Percentiles rank a stretch among this genome's conserved stretches.
Conservation (phyloP, 202 grass and related monocot species). For the Saccharum hybrid region DNA sequence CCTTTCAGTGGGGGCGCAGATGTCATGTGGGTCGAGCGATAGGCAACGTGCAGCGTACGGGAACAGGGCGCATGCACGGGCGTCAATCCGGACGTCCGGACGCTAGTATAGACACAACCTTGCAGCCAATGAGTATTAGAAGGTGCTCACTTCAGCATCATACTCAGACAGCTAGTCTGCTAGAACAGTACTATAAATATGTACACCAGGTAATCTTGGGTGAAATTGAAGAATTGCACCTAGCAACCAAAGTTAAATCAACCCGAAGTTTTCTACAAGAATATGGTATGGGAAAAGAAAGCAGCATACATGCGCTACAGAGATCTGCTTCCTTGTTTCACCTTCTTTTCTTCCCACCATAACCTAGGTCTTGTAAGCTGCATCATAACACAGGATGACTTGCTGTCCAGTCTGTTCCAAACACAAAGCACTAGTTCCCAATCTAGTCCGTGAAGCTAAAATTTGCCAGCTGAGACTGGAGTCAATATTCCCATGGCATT, state of each 20-base stretch:
- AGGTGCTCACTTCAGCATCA: slow-evolving; percentile 2
- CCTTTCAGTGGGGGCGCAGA: too few relatives aligned
- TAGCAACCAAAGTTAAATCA: not conserved
- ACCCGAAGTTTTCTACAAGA: not conserved
- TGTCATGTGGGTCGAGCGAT: too few relatives aligned
- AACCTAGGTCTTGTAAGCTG: too few relatives aligned
- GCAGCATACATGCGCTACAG: not conserved
- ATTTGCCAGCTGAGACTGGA: not conserved
- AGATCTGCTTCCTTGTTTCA: slow-evolving; percentile 1
- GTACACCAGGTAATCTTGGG: not conserved
- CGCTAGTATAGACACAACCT: not conserved
- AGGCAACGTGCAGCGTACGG: too few relatives aligned
- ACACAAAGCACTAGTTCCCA: not conserved
- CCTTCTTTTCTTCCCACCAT: not conserved
- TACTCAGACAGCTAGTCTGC: not conserved
- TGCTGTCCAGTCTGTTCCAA: not conserved
- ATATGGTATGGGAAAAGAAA: not conserved
- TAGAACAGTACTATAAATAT: not conserved
- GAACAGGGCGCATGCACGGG: too few relatives aligned
- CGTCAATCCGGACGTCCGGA: too few relatives aligned
- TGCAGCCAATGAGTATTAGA: not conserved
- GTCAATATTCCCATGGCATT: slow-evolving; percentile 13
- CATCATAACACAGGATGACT: not conserved
- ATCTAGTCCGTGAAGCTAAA: too few relatives aligned
- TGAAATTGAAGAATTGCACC: not conserved